Evolutionary conservation across 306 rosid genomes (phyloP).

Genomic region (Acacia confusa): DNA sequence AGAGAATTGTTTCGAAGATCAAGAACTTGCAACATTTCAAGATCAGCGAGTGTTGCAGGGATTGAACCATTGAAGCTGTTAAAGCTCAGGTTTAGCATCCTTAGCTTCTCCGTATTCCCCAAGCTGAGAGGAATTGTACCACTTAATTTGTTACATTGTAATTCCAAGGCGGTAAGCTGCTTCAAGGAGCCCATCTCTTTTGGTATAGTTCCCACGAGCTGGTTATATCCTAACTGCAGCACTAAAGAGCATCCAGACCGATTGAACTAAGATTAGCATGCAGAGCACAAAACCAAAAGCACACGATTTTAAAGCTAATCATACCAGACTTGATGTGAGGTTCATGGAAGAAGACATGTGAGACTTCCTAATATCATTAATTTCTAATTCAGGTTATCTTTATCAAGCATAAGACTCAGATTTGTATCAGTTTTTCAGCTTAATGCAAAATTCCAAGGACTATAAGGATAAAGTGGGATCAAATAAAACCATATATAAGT

Average conservation of each 20-base stretch:
- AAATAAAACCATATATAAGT: background rate
- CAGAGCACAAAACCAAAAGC: conserved; percentile 4
- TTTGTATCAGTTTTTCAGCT: background rate
- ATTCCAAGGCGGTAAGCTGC: conserved; percentile 65
- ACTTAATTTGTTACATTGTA: conserved; percentile 66
- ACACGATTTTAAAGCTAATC: background rate
- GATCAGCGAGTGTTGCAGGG: conserved; percentile 55
- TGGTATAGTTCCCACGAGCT: conserved; percentile 74
- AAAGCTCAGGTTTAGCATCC: conserved; percentile 78
- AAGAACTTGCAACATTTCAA: conserved; percentile 48
- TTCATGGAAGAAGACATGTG: background rate
- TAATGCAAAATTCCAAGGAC: background rate
- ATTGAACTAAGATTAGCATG: conserved; percentile 25
- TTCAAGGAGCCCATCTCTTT: conserved; percentile 59
- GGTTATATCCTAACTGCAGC: conserved; percentile 77
- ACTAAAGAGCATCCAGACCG: conserved; percentile 39
- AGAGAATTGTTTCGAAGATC: conserved; percentile 75
- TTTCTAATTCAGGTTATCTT: conserved; percentile 9
- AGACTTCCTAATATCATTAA: background rate
- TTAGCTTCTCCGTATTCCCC: conserved; percentile 55
- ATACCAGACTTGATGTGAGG: background rate
- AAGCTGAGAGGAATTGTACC: conserved; percentile 72
- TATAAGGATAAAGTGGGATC: background rate
- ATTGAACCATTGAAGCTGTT: conserved; percentile 63
- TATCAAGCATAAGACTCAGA: background rate